These are phyloP conservation scores for Solanum arcanum DNA, from an alignment of 257 asterid species.

Conservation along the genomic window DNA sequence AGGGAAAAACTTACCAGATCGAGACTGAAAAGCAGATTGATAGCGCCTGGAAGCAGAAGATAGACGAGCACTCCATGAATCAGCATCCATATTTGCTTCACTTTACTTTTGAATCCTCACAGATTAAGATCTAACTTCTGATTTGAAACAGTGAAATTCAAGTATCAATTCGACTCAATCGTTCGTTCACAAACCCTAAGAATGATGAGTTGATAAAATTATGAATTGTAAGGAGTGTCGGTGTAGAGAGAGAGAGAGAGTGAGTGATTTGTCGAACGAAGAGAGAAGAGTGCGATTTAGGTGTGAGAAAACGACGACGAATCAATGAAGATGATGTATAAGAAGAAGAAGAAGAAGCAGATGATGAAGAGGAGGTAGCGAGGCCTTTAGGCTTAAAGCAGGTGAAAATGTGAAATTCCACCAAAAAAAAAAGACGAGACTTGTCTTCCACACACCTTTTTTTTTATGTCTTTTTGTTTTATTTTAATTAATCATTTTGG, in stretches of 20 bases:
- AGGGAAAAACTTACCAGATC: conserved; percentile 47
- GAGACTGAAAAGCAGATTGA: conserved; percentile 77
- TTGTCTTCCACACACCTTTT: conserved; percentile 10
- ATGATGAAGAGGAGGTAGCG: neutral
- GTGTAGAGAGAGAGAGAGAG: conserved; percentile 6
- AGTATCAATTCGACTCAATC: conserved; percentile 12
- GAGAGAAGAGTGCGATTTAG: neutral
- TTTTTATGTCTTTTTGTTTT: neutral
- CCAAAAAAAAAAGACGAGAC: conserved; percentile 21
- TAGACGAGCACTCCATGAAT: conserved; percentile 81
- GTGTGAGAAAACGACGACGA: neutral
- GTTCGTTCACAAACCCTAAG: neutral
- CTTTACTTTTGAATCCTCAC: neutral
- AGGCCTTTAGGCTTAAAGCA: conserved; percentile 1
- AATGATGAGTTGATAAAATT: neutral
- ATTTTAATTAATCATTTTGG: neutral
- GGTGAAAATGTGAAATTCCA: conserved; percentile 44
- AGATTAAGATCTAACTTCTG: neutral
- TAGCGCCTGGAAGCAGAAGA: conserved; percentile 71
- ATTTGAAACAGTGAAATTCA: neutral
- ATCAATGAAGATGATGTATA: conserved; percentile 5
- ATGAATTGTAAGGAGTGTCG: conserved; percentile 18
- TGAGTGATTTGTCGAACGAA: neutral
- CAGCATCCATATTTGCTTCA: conserved; percentile 56
- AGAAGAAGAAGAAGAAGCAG: neutral